A percentile compares a stretch with the other conserved stretches of the same genome.
Conservation (phyloP, 2,329 filamentous ascomycete genomes). For the Fusarium guadeloupense region DNA sequence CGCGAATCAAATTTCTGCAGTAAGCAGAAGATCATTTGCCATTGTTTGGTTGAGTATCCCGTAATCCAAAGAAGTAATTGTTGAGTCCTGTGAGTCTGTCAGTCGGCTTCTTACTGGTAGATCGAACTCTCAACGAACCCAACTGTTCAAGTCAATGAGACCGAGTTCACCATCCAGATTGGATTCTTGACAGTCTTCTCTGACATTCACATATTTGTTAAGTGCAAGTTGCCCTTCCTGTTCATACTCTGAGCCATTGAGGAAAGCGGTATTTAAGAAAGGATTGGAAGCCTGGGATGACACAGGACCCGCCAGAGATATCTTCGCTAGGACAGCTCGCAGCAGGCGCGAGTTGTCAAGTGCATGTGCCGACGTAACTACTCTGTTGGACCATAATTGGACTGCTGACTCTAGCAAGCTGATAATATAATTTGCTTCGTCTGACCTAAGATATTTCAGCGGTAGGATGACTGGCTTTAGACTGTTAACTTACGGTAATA, state of each 20-base stretch:
- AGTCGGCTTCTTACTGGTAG: not conserved
- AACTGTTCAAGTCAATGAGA: not conserved
- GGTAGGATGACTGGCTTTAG: not conserved
- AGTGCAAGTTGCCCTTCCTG: not conserved
- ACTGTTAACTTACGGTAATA: conserved; percentile 11
- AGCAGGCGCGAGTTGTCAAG: not conserved
- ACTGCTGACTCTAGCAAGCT: not conserved
- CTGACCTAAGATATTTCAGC: not conserved
- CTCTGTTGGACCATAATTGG: conserved; percentile 6
- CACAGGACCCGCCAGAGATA: not conserved
- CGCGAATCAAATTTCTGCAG: not conserved
- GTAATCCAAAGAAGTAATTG: not conserved
- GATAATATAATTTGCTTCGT: not conserved
- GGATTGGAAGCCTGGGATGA: not conserved
- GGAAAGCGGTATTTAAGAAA: rapidly evolving
- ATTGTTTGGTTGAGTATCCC: not conserved
- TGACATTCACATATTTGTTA: not conserved
- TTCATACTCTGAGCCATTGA: not conserved
- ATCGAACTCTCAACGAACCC: not conserved
- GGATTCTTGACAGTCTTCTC: not conserved
- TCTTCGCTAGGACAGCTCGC: not conserved
- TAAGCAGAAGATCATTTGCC: not conserved
- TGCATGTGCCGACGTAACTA: not conserved
- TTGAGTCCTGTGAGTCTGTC: not conserved
- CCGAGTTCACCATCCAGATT: not conserved